Evolutionary conservation across 371 early-diverging fungal species (phyloP).

Genomic region (Mucor lusitanicus): DNA sequence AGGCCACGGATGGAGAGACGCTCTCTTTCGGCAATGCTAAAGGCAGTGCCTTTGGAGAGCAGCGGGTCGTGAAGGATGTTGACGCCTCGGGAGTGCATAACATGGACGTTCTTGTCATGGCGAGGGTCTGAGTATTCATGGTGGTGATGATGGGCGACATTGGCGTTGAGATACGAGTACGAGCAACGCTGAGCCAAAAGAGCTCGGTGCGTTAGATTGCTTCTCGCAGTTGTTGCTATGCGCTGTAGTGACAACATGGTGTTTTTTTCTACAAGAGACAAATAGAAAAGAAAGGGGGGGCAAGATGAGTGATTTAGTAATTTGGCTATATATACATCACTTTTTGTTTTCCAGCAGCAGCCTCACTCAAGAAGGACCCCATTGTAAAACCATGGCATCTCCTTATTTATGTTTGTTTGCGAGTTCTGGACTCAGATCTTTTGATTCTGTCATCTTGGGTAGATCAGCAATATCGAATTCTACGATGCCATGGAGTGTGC

Average conservation of each 20-base stretch:
- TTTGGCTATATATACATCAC: not conserved
- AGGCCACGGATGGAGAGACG: slow-evolving; percentile 68
- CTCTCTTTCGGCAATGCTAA: slow-evolving; percentile 63
- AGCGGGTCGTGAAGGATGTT: slow-evolving; percentile 63
- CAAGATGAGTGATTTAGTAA: not conserved
- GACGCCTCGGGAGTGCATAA: slow-evolving; percentile 58
- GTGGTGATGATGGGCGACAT: slow-evolving; percentile 14
- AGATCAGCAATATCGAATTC: not conserved
- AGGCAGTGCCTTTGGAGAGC: slow-evolving; percentile 65
- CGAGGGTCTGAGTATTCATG: slow-evolving; percentile 47
- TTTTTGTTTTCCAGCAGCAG: too few species aligned
- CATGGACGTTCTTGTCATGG: slow-evolving; percentile 60
- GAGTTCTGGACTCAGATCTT: not conserved
- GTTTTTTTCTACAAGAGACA: not conserved
- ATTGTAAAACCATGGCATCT: not conserved
- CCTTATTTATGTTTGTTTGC: not conserved
- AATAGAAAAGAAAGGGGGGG: not conserved
- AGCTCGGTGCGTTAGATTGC: slow-evolving; percentile 1
- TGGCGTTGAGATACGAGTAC: slow-evolving; percentile 13
- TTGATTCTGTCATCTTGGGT: not conserved
- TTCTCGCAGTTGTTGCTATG: not conserved
- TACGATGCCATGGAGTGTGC: not conserved
- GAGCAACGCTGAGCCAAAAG: not conserved
- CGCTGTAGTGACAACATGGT: not conserved
- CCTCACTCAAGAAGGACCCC: not conserved